A percentile compares a stretch with the other conserved stretches of the same genome.
phyloP scores from a whole-genome alignment of 2,329 filamentous ascomycete species.

The Dryadomyces quercus-mongolicae region DNA sequence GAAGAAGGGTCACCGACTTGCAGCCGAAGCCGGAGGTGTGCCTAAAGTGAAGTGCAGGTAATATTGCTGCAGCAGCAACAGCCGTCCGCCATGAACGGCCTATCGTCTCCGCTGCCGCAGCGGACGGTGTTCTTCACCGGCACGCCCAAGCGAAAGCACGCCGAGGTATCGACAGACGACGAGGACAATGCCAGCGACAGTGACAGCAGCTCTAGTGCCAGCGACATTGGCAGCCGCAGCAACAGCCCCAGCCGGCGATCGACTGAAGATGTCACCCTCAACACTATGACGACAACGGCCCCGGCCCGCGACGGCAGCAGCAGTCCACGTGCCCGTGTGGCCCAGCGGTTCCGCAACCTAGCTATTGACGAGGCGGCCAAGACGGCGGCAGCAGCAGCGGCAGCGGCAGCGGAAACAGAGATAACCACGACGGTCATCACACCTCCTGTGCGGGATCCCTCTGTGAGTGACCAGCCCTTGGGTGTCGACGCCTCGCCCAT shows the following conservation, averaged over 20 bases:
- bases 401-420: neutral
- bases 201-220: neutral
- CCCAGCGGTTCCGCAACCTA: conserved; percentile 39
- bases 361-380: conserved; percentile 19
- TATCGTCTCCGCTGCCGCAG: neutral
- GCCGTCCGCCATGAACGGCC: neutral
- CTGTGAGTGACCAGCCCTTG: neutral
- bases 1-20: neutral
- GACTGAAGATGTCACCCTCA: neutral
- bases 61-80: neutral
- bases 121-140: neutral
- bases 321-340: conserved; percentile 41
- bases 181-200: neutral
- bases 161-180: neutral
- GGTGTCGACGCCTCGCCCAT: neutral
- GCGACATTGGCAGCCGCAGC: neutral
- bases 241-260: neutral
- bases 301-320: conserved; percentile 27
- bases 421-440: neutral
- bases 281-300: neutral
- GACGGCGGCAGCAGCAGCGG: neutral
- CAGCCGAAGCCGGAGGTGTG: neutral
- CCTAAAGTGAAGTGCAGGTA: neutral
- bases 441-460: neutral
- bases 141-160: conserved; percentile 1